phyloP scores from a whole-genome alignment of 345 rosid species.

The Camelina sativa region DNA sequence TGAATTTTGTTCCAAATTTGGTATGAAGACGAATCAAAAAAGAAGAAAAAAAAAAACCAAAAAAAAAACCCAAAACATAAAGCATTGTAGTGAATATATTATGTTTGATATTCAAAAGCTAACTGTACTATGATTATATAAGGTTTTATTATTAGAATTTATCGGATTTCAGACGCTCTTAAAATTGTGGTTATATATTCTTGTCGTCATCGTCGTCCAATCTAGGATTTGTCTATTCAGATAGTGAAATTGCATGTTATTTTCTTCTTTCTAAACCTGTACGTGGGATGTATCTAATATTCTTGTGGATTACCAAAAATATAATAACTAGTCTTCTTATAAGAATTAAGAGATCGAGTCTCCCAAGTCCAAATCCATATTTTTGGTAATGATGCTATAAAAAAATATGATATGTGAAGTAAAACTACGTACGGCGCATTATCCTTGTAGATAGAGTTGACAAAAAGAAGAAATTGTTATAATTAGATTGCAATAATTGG shows the following conservation, averaged over 20 bases:
- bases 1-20: neutral
- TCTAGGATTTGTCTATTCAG: neutral
- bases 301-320: neutral
- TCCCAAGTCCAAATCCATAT: neutral
- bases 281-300: too few relatives aligned
- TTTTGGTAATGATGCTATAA: neutral
- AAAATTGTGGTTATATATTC: neutral
- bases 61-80: neutral
- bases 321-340: neutral
- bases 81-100: too few relatives aligned
- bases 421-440: slow-evolving; percentile 22
- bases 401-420: neutral
- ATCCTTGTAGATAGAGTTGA: slow-evolving; percentile 19
- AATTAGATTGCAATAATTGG: slow-evolving; percentile 18
- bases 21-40: neutral
- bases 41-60: neutral
- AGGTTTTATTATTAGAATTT: neutral
- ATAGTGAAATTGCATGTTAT: neutral
- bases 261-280: too few relatives aligned
- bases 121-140: neutral
- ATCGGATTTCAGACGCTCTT: neutral
- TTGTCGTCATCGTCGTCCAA: neutral
- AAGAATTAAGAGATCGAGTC: neutral
- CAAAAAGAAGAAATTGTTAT: neutral
- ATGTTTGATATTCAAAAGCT: neutral